These are phyloP conservation scores for Lippia alba DNA, from an alignment of 305 asterid genomes.

Conservation along the genomic window DNA sequence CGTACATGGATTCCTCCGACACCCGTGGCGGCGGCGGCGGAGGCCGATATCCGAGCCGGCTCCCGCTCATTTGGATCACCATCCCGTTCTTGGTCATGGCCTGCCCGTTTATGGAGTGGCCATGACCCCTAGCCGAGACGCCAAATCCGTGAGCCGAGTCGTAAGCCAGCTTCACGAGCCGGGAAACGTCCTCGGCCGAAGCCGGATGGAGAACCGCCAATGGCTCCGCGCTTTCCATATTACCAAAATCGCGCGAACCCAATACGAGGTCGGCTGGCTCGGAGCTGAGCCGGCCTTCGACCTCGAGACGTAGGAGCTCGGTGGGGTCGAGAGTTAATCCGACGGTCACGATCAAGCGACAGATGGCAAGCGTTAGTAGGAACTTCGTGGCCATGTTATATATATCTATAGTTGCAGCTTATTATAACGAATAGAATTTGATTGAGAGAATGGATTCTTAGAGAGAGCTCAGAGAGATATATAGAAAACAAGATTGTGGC, in stretches of 20 bases:
- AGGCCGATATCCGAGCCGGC: background rate
- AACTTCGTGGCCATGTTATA: slow-evolving; percentile 50
- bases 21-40: slow-evolving; percentile 41
- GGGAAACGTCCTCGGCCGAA: slow-evolving; percentile 60
- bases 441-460: no score
- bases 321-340: slow-evolving; percentile 66
- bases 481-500: slow-evolving; percentile 44
- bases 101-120: slow-evolving; percentile 84
- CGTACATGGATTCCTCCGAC: slow-evolving; percentile 60
- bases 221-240: slow-evolving; percentile 49
- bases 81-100: slow-evolving; percentile 61
- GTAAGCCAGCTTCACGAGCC: slow-evolving; percentile 59
- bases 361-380: slow-evolving; percentile 62
- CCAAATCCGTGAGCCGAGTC: slow-evolving; percentile 58
- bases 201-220: slow-evolving; percentile 66
- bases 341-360: slow-evolving; percentile 64
- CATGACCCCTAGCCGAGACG: slow-evolving; percentile 81
- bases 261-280: slow-evolving; percentile 50
- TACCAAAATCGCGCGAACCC: slow-evolving; percentile 69
- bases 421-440: background rate
- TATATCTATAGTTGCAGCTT: background rate
- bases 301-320: slow-evolving; percentile 45
- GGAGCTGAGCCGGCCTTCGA: slow-evolving; percentile 55
- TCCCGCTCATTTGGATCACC: slow-evolving; percentile 66
- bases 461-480: background rate